phyloP scores from a whole-genome alignment of 257 asterid genomes.

The Jasminum sambac region DNA sequence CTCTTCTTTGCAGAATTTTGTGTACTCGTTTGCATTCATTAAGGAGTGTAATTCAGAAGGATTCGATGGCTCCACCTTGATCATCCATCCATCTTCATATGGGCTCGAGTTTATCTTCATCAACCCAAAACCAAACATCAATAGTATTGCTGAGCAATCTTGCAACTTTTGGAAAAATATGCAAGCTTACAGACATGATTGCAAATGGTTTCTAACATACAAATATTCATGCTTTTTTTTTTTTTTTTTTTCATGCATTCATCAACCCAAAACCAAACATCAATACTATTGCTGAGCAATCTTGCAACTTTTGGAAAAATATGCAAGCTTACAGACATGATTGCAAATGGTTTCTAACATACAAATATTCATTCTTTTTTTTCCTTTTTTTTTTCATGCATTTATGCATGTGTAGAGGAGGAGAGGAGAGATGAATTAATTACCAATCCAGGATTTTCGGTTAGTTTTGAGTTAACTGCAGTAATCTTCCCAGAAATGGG shows the following conservation, averaged over 20 bases:
- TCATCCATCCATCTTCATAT: conserved; percentile 94
- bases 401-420: no score
- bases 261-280: not conserved
- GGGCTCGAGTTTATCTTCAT: conserved; percentile 78
- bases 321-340: no score
- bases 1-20: conserved; percentile 88
- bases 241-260: no score
- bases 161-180: no score
- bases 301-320: no score
- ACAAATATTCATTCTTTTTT: no score
- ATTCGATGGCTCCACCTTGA: conserved; percentile 73
- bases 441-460: conserved; percentile 79
- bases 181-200: no score
- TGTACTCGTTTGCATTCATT: conserved; percentile 69
- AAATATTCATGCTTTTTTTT: no score
- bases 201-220: no score
- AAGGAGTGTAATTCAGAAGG: conserved; percentile 65
- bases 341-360: no score
- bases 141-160: not conserved
- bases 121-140: not conserved
- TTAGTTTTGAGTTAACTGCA: conserved; percentile 69
- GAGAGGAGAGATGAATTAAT: not conserved
- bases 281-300: not conserved
- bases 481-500: conserved; percentile 88
- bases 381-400: no score